Evolutionary conservation across 345 rosid species (phyloP).

Genomic region (Eucalyptus cladocalyx): DNA sequence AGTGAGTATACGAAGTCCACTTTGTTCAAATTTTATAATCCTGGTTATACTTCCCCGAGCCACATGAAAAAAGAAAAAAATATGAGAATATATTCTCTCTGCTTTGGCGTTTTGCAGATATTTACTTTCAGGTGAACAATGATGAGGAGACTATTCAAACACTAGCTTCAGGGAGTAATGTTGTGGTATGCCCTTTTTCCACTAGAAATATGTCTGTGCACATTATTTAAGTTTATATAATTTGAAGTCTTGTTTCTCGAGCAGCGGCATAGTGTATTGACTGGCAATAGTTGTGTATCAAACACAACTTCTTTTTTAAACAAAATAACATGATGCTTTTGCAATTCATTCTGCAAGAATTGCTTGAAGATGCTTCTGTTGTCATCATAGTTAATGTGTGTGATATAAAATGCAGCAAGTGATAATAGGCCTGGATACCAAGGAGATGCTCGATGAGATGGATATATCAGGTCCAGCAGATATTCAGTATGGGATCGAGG

Average conservation of each 20-base stretch:
- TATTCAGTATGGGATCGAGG: slow-evolving; percentile 58
- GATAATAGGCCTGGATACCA: slow-evolving; percentile 72
- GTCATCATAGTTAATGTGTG: neutral
- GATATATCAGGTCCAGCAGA: slow-evolving; percentile 58
- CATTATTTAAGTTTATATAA: neutral
- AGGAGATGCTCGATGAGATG: slow-evolving; percentile 68
- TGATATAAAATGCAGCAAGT: slow-evolving; percentile 63
- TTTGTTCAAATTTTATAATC: neutral
- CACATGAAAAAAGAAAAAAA: neutral
- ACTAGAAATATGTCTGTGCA: neutral
- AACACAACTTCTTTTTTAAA: neutral
- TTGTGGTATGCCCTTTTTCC: slow-evolving; percentile 53
- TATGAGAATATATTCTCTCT: neutral
- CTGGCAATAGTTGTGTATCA: neutral
- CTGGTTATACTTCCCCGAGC: neutral
- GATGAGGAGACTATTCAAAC: slow-evolving; percentile 72
- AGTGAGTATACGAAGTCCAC: slow-evolving; percentile 28
- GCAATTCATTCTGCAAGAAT: neutral
- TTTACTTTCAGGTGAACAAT: slow-evolving; percentile 73
- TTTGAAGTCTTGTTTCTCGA: neutral
- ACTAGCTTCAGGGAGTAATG: slow-evolving; percentile 50
- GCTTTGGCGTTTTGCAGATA: slow-evolving; percentile 32
- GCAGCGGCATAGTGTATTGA: neutral
- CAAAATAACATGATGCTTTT: neutral
- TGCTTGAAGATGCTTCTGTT: neutral